A percentile compares a stretch with the other conserved stretches of the same genome.
These are phyloP conservation scores for Ophiocordyceps camponoti-leonardi DNA, from an alignment of 2,329 filamentous ascomycete species.

Conservation along the genomic window DNA sequence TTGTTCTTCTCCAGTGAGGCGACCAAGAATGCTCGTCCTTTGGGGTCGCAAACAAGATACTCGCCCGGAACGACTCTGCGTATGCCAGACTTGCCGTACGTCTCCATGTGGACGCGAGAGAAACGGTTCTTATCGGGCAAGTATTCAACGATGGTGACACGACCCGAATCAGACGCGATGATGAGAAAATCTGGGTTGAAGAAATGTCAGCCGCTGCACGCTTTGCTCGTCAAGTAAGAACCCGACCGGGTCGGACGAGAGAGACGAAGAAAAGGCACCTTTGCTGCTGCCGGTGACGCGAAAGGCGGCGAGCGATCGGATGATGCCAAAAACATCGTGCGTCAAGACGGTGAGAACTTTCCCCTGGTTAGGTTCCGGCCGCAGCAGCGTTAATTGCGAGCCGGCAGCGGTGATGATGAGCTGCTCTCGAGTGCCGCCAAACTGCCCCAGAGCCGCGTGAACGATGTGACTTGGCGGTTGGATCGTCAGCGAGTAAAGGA, in stretches of 20 bases:
- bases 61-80: slow-evolving; percentile 88
- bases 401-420: slow-evolving; percentile 91
- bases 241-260: slow-evolving; percentile 62
- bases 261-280: slow-evolving; percentile 45
- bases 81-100: slow-evolving; percentile 92
- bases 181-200: slow-evolving; percentile 74
- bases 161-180: slow-evolving; percentile 85
- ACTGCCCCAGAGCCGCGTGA: slow-evolving; percentile 86
- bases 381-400: slow-evolving; percentile 72
- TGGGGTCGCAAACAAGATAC: slow-evolving; percentile 88
- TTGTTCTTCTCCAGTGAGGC: slow-evolving; percentile 98
- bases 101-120: slow-evolving; percentile 81
- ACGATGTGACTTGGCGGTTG: slow-evolving; percentile 80
- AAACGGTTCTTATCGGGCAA: slow-evolving; percentile 74
- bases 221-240: slow-evolving; percentile 45
- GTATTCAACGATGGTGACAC: slow-evolving; percentile 89
- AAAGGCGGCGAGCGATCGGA: slow-evolving; percentile 75
- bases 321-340: slow-evolving; percentile 92
- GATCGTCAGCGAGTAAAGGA: slow-evolving; percentile 93
- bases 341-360: slow-evolving; percentile 76
- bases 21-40: slow-evolving; percentile 86
- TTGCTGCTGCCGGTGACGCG: slow-evolving; percentile 85
- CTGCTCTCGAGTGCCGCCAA: slow-evolving; percentile 91
- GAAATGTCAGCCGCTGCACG: slow-evolving; percentile 8
- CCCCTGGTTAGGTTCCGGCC: slow-evolving; percentile 69